Base-by-base conservation (phyloP, 257 asterid genomes). In the Solanum stenotomum region DNA sequence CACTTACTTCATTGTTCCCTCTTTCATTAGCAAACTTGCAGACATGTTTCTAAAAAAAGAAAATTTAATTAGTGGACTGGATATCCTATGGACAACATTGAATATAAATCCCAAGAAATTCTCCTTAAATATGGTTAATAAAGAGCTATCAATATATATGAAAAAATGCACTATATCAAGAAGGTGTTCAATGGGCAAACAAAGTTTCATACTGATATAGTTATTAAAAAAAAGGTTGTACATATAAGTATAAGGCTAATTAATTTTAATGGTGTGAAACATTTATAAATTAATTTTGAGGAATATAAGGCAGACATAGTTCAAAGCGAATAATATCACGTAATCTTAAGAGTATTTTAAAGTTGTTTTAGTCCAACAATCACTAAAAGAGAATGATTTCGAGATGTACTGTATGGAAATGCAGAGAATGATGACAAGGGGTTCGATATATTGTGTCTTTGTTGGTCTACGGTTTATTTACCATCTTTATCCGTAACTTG, bases 381-480 rank as follows among this genome's bases (percentile, higher is more conserved):
- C 1, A 11, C 0, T 33, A 71, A 31, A 22, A 71, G 6, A 71
- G 11, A 31, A 31, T 70, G 13, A 0, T 70, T 70, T 31, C 6
- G 10, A 70, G 0, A 15, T 1, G 1, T 6, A 52, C 23, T 18
- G 23, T 7, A 29, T 71, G 6, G 2, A 59, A 59, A 59, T 20
- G 2, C 1, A 59, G 12, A 20, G 0, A 22, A 22, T 3, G 12
- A 29, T 29, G 40, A 7, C 9, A 4, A 6, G 12, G n/a, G n/a
- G 5, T 31, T 18, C 37, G 7, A 14, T 18, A 14, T 70, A 14
- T 70, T 3, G 38, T 70, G 13, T 15, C 0, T 29, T 70, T 70
- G 0, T 14, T 18, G 1, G 1, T 31, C 6, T 15, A 70, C 2
- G 3, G 0, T 0, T 1, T 15, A 18, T 33, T 18, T 72, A 72